phyloP scores from a whole-genome alignment of 257 asterid genomes.

The Buddleja alternifolia region DNA sequence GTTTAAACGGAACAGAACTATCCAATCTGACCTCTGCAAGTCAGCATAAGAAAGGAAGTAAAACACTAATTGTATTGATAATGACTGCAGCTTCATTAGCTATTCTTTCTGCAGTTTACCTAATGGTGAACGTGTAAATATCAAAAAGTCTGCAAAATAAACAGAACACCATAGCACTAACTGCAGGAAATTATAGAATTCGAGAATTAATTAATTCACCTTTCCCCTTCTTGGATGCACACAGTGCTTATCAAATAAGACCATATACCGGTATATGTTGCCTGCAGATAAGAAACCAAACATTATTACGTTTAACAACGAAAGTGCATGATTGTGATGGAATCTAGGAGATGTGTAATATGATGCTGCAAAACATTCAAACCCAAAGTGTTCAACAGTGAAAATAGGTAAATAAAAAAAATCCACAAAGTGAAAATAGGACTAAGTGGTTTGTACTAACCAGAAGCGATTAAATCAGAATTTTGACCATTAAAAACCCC shows the following conservation, averaged over 20 bases:
- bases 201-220: background rate
- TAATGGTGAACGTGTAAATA: too few species aligned
- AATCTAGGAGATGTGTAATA: background rate
- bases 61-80: too few species aligned
- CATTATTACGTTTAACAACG: background rate
- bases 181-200: too few species aligned
- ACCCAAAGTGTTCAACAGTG: too few species aligned
- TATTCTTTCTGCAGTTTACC: too few species aligned
- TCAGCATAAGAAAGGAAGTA: too few species aligned
- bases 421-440: too few species aligned
- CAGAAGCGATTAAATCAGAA: background rate
- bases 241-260: background rate
- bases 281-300: background rate
- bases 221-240: background rate
- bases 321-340: background rate
- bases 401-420: background rate
- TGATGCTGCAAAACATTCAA: background rate
- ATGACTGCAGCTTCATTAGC: too few species aligned
- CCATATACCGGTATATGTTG: background rate
- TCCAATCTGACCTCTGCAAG: too few species aligned
- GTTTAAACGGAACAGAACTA: too few species aligned
- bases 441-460: background rate
- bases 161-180: too few species aligned
- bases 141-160: too few species aligned
- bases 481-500: background rate